Evolutionary conservation across 306 rosid species (phyloP).

Genomic region (Trifolium subterraneum): DNA sequence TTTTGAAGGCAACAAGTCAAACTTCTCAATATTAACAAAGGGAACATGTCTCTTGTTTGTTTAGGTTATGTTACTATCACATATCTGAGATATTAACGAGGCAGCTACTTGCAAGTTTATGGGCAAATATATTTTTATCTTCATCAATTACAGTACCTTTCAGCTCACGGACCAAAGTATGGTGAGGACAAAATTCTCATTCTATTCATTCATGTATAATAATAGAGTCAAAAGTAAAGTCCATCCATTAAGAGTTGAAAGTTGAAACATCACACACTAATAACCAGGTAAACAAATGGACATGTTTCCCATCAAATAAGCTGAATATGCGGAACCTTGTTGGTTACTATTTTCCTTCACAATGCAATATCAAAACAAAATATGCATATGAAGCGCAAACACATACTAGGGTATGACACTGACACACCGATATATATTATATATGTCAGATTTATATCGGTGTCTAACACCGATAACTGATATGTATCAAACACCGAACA

Average conservation of each 20-base stretch:
- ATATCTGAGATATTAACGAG: slow-evolving; percentile 4
- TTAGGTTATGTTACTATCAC: neutral
- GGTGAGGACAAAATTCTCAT: slow-evolving; percentile 40
- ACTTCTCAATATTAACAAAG: neutral
- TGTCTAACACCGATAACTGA: too few relatives aligned
- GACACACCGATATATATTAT: too few relatives aligned
- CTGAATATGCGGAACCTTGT: slow-evolving; percentile 46
- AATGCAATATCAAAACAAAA: too few relatives aligned
- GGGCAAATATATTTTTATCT: slow-evolving; percentile 3
- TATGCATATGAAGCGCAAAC: too few relatives aligned
- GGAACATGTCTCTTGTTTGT: neutral
- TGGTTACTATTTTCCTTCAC: too few relatives aligned
- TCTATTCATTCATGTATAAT: slow-evolving; percentile 21
- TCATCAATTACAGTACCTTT: neutral
- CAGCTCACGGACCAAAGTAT: slow-evolving; percentile 53
- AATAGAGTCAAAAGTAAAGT: slow-evolving; percentile 43
- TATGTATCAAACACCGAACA: too few relatives aligned
- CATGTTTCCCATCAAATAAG: slow-evolving; percentile 30
- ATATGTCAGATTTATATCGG: too few relatives aligned
- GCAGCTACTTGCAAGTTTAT: slow-evolving; percentile 29
- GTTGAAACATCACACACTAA: slow-evolving; percentile 32
- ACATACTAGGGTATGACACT: too few relatives aligned
- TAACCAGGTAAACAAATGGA: slow-evolving; percentile 31
- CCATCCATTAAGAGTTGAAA: slow-evolving; percentile 46
- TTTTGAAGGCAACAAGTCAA: slow-evolving; percentile 4